These are phyloP conservation scores for Collybia mongolica DNA, from an alignment of 768 basidiomycete genomes.

Conservation along the genomic window DNA sequence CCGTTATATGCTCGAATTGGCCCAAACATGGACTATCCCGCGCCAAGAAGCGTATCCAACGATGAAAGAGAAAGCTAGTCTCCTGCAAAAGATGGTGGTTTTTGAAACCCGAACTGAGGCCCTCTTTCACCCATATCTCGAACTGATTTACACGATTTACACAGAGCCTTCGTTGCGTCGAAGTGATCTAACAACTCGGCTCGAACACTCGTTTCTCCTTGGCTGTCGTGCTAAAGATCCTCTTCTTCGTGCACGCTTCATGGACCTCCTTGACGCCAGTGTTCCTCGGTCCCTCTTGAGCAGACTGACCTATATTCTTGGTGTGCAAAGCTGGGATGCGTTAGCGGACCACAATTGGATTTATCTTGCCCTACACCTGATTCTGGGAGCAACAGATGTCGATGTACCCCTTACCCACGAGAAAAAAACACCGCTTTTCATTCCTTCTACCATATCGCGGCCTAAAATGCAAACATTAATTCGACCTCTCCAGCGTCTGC, in stretches of 20 bases:
- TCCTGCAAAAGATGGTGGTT: slow-evolving; percentile 84
- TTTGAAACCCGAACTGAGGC: slow-evolving; percentile 80
- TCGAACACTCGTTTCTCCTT: slow-evolving; percentile 91
- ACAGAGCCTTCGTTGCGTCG: slow-evolving; percentile 81
- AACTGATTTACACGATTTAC: slow-evolving; percentile 93
- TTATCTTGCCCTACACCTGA: slow-evolving; percentile 83
- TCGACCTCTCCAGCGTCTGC: slow-evolving; percentile 76
- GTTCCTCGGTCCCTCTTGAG: slow-evolving; percentile 80
- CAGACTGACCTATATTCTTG: slow-evolving; percentile 86
- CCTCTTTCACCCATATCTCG: slow-evolving; percentile 81
- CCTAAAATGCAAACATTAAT: slow-evolving; percentile 56
- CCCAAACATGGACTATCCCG: slow-evolving; percentile 87
- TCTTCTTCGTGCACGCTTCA: slow-evolving; percentile 75
- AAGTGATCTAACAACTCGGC: slow-evolving; percentile 89
- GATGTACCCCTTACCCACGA: slow-evolving; percentile 37
- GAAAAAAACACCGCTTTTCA: slow-evolving; percentile 32
- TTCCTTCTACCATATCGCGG: slow-evolving; percentile 35
- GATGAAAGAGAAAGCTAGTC: slow-evolving; percentile 91
- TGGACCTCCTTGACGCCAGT: slow-evolving; percentile 87
- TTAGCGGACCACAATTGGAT: slow-evolving; percentile 94
- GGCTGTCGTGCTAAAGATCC: slow-evolving; percentile 87
- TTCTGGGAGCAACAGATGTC: slow-evolving; percentile 64
- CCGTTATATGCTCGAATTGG: slow-evolving; percentile 81
- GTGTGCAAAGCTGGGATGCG: slow-evolving; percentile 94
- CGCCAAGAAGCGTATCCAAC: slow-evolving; percentile 85